These are phyloP conservation scores for Aegle marmelos DNA, from an alignment of 345 rosid genomes.

Conservation along the genomic window DNA sequence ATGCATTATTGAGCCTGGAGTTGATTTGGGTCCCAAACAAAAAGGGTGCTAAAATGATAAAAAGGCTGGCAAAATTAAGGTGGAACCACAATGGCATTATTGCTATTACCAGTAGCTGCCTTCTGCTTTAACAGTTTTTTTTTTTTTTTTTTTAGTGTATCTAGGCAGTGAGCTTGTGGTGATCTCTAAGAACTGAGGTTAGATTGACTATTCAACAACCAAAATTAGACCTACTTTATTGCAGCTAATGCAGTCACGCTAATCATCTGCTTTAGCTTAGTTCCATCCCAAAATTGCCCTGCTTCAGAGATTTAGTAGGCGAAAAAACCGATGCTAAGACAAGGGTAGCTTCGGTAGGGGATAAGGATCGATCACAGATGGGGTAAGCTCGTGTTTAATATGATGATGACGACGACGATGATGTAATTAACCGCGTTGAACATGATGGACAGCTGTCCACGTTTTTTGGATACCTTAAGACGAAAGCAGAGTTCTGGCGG, in stretches of 20 bases:
- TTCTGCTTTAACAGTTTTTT: too few species aligned
- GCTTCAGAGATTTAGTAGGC: background rate
- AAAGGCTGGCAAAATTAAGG: too few species aligned
- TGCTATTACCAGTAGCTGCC: background rate
- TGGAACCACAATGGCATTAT: background rate
- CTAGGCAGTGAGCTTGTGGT: background rate
- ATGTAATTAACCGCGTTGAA: constrained; percentile 25
- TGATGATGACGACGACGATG: constrained; percentile 18
- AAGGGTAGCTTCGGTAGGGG: constrained; percentile 31
- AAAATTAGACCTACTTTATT: background rate
- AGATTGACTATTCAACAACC: background rate
- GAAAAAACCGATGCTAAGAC: background rate
- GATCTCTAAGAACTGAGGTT: background rate
- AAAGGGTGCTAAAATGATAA: too few species aligned
- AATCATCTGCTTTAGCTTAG: background rate
- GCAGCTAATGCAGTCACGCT: background rate
- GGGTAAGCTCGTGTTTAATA: background rate
- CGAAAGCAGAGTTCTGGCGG: background rate
- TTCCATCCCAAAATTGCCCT: constrained; percentile 14
- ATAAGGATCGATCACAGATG: background rate
- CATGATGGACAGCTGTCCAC: constrained; percentile 26
- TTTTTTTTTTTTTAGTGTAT: too few species aligned
- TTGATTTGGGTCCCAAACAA: too few species aligned
- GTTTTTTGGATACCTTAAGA: background rate
- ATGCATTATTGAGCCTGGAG: too few species aligned